Percentiles rank a stretch among this genome's conserved stretches.
These are phyloP conservation scores for Oemleria cerasiformis DNA, from an alignment of 306 rosid species.

Conservation along the genomic window DNA sequence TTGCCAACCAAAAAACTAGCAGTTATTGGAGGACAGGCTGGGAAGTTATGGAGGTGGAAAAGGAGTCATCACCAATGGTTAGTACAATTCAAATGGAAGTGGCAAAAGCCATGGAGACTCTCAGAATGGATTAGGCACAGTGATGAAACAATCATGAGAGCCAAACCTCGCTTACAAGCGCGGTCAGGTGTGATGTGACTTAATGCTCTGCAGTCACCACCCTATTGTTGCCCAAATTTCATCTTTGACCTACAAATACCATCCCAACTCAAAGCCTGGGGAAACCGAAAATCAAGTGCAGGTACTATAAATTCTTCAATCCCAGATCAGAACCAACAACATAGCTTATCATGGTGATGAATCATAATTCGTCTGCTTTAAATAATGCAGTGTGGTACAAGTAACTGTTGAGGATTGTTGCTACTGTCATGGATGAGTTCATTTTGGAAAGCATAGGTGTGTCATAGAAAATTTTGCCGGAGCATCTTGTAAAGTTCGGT, in stretches of 20 bases:
- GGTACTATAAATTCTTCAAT: conserved; percentile 29
- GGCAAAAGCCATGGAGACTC: conserved; percentile 99
- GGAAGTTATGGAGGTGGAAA: conserved; percentile 98
- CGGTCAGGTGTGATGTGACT: conserved; percentile 38
- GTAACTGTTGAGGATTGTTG: conserved; percentile 31
- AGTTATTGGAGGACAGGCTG: conserved; percentile 82
- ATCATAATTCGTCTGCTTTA: not conserved
- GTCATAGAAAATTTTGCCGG: conserved; percentile 34
- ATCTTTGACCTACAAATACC: conserved; percentile 38
- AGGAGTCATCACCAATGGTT: conserved; percentile 99
- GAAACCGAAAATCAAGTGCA: conserved; percentile 36
- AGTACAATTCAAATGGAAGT: conserved; percentile 93
- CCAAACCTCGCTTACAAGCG: conserved; percentile 77
- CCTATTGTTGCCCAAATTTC: conserved; percentile 32
- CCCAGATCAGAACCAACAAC: not conserved
- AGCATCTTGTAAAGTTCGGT: conserved; percentile 50
- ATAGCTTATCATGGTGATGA: not conserved
- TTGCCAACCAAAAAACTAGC: conserved; percentile 78
- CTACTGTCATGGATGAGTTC: conserved; percentile 29
- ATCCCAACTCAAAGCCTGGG: conserved; percentile 34
- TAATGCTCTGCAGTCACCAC: conserved; percentile 37
- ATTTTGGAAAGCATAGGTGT: conserved; percentile 31
- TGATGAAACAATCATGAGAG: conserved; percentile 80
- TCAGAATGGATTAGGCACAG: conserved; percentile 91
- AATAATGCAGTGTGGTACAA: conserved; percentile 32